Evolutionary conservation across 331 rosid species (phyloP).

Genomic region (Pyrus hybrid): DNA sequence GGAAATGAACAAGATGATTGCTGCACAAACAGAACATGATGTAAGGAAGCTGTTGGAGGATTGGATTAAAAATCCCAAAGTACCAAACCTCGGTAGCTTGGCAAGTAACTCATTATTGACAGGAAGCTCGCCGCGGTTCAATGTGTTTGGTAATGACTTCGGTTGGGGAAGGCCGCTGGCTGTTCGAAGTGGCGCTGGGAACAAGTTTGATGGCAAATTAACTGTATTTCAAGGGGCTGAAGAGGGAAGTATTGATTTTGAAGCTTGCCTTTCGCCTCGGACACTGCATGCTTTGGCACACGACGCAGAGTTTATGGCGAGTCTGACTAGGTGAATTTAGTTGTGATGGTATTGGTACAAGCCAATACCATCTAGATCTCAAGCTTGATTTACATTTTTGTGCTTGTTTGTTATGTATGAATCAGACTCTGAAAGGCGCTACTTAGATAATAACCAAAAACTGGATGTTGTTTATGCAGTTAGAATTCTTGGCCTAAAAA

Average conservation of each 20-base stretch:
- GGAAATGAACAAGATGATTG: background rate
- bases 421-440: too few relatives aligned
- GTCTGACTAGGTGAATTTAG: too few relatives aligned
- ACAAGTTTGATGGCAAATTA: background rate
- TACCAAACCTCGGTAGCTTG: background rate
- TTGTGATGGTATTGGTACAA: too few relatives aligned
- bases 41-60: background rate
- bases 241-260: conserved; percentile 9
- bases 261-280: conserved; percentile 6
- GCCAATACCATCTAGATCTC: too few relatives aligned
- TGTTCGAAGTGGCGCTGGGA: background rate
- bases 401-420: too few relatives aligned
- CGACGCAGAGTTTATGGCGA: conserved; percentile 1
- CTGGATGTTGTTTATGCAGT: too few relatives aligned
- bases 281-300: background rate
- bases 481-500: too few relatives aligned
- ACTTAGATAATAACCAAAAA: too few relatives aligned
- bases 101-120: background rate
- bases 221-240: conserved; percentile 6
- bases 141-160: conserved; percentile 10
- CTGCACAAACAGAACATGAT: background rate
- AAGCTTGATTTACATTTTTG: too few relatives aligned
- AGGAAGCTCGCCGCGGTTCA: conserved; percentile 12
- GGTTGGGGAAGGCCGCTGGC: conserved; percentile 16
- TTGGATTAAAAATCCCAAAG: background rate